Evolutionary conservation across 208 protist genomes (phyloP), one percentile per base, ranked within the genome.

Genomic region (Trypanosoma congolense): DNA sequence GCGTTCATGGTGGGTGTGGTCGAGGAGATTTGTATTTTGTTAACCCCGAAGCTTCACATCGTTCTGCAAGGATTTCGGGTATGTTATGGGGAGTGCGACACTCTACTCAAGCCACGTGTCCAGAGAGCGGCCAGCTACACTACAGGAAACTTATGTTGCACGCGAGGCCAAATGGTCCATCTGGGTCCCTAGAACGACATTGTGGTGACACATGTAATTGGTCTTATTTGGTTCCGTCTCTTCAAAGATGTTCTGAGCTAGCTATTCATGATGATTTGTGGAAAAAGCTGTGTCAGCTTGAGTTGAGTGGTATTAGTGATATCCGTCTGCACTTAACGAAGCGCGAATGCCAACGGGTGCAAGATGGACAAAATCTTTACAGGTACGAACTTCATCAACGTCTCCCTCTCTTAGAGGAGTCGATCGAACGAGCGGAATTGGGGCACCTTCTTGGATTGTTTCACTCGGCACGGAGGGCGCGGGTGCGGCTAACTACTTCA

Each of bases 351-450:
- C 40, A 64, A 21, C 36, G 48, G 24, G 53, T 80, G 25, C 21
- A 30, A 3, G 71, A 70, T 3, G 76, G 73, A 9, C 77, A 85
- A 55, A 46, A 45, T 18, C 49, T 82, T 12, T 84, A 90, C 55
- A 61, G 72, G 28, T 90, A 87, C 47, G 86, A 93, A 57, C 64
- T 93, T 18, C 73, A 77, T 29, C 72, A 77, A 29, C 82, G 82
- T 9, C 43, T 93, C 24, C 73, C 78, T 2, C 66, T 93, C 10
- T 49, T 93, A 18, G 82, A 93, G 60, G 86, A 93, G 56, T 78
- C 77, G 24, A 65, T 93, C 10, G 65, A 69, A 1, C 67, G 79
- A 21, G 86, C 86, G 4, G 71, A 82, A 50, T 54, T 90, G 28
- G 35, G 38, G 16, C 70, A 85, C 22, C 62, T 90, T 1, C 12